Conservation (phyloP, 169 alveolate species). For the Plasmodium blacklocki region DNA sequence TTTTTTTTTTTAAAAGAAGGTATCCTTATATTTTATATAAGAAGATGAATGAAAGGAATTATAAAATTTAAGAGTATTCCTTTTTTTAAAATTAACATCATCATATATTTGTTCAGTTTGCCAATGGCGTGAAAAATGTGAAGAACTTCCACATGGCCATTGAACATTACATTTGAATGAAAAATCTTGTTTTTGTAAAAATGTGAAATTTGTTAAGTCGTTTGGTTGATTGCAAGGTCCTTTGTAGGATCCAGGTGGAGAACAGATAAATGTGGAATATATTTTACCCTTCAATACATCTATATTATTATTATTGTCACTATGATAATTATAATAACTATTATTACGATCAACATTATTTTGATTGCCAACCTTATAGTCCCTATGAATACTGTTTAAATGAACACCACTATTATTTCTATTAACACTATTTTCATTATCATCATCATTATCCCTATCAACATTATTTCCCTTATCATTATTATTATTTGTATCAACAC, state of each 20-base stretch:
- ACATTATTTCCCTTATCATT: not conserved
- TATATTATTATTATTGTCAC: not conserved
- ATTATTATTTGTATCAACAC: not conserved
- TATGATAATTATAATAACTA: not conserved
- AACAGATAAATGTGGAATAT: constrained; percentile 25
- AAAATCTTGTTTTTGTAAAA: constrained; percentile 79
- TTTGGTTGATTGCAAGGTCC: constrained; percentile 23
- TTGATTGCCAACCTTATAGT: not conserved
- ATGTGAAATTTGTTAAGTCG: constrained; percentile 58
- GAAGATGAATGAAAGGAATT: constrained; percentile 16
- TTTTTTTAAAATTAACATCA: constrained; percentile 24
- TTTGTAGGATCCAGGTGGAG: constrained; percentile 23
- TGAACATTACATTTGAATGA: constrained; percentile 79
- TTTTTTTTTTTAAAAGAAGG: constrained; percentile 25
- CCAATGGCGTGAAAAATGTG: constrained; percentile 35
- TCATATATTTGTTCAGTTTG: constrained; percentile 46
- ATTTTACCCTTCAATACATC: not conserved
- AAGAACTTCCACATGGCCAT: constrained; percentile 81
- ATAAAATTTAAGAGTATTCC: constrained; percentile 45
- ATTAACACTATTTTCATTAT: not conserved
- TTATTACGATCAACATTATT: not conserved
- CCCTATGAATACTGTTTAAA: not conserved
- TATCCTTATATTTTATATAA: not conserved
- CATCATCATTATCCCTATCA: constrained; percentile 1
- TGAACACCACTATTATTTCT: not conserved